These are phyloP conservation scores for Komagataella phaffii DNA, from an alignment of 805 yeast genomes.

Conservation along the genomic window DNA sequence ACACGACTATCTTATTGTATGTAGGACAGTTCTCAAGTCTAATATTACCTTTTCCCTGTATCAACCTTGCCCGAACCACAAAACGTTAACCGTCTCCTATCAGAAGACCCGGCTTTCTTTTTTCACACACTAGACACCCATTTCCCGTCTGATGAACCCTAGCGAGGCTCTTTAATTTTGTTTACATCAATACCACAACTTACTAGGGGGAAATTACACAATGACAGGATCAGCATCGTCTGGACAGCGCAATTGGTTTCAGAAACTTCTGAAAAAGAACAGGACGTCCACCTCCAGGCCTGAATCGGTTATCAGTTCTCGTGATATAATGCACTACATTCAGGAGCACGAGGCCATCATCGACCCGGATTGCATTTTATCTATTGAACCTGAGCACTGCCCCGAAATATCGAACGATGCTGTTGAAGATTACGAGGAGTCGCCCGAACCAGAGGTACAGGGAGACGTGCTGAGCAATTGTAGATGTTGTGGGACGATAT, in stretches of 20 bases:
- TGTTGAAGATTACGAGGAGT: background rate
- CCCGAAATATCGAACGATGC: background rate
- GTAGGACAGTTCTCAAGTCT: background rate
- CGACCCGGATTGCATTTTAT: background rate
- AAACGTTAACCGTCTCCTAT: background rate
- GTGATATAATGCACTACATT: background rate
- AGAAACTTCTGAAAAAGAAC: background rate
- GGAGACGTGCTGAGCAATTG: conserved; percentile 16
- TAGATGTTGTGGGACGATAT: conserved; percentile 31
- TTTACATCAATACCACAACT: background rate
- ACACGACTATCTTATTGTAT: background rate
- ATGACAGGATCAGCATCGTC: background rate
- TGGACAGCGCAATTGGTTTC: background rate
- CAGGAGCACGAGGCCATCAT: background rate
- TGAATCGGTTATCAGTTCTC: background rate
- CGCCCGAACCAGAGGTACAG: background rate
- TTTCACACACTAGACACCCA: background rate
- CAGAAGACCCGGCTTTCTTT: background rate
- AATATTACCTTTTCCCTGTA: background rate
- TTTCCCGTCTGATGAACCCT: background rate
- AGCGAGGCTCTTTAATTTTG: background rate
- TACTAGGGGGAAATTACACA: background rate
- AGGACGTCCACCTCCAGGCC: background rate
- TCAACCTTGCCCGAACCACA: background rate
- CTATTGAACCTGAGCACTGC: background rate